Evolutionary conservation across 140 eudicot species (phyloP), one percentile per base, ranked within the genome.

Genomic region (Cichorium intybus): DNA sequence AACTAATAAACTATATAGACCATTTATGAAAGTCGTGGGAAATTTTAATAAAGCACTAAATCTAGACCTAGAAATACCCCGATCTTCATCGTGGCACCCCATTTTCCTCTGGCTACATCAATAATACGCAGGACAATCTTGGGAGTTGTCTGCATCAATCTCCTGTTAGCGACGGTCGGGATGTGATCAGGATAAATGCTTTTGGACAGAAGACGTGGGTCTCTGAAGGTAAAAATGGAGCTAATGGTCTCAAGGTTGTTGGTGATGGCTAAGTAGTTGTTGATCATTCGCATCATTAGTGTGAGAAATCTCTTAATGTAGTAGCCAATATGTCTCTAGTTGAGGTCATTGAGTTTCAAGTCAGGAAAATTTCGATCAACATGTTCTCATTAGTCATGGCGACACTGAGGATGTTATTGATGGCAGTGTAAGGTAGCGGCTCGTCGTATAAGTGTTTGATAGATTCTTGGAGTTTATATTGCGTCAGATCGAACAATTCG

Each of bases 371-470:
- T 62, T 90, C 89, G 39, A 90, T 76, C 84, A 95, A 90, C 20
- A 95, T 77, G 68, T 90, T 69, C 76, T 84, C 86, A 54, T 90
- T 90, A 9, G 97, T 90, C 94, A 90, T 90, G 59, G 97, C 95
- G 50, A 94, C 97, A 39, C 94, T 84, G 56, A 90, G 80, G 1
- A 90, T 90, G 77, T 84, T 77, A 29, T 82, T 84, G 79, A 90
- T 65, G 69, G 81, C 63, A 7, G 84, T 79, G 24, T 82, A 82
- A 4, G 79, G 57, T 4, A 39, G 37, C n/a, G 67, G 47, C 8
- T 73, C 43, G 7, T 56, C 53, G 11, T 43, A 31, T 26, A 84
- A 56, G 31, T 75, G 78, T 41, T 69, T 71, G 16, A 78, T 45
- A 10, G 88, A 81, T 66, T 76, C 73, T 70, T 68, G 74, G n/a